phyloP scores from a whole-genome alignment of 2,329 filamentous ascomycete species.

The Ascocoryne sarcoides region DNA sequence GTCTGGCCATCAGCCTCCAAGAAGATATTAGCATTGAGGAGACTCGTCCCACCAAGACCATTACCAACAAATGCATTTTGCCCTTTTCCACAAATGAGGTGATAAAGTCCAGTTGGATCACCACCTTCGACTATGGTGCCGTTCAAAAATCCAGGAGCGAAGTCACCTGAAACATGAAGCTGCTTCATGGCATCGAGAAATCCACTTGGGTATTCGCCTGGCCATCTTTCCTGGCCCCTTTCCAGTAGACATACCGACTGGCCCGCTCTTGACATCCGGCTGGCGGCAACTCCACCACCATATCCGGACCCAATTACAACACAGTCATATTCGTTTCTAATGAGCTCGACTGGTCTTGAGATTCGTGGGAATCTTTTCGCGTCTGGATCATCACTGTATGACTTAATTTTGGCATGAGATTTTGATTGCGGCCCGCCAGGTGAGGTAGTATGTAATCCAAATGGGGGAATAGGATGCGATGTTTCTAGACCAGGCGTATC shows the following conservation, averaged over 20 bases:
- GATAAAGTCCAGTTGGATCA: constrained; percentile 53
- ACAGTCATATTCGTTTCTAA: constrained; percentile 51
- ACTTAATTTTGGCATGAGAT: constrained; percentile 22
- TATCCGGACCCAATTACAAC: constrained; percentile 63
- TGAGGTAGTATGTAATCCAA: constrained; percentile 14
- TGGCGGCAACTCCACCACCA: constrained; percentile 57
- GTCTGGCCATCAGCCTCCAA: constrained; percentile 48
- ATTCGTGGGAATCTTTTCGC: constrained; percentile 40
- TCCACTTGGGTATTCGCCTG: constrained; percentile 51
- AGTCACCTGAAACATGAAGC: constrained; percentile 47
- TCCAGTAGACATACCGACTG: constrained; percentile 57
- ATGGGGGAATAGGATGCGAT: constrained; percentile 18
- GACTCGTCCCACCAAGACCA: constrained; percentile 54
- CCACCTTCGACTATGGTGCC: constrained; percentile 38
- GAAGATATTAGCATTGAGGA: constrained; percentile 62
- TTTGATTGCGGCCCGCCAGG: constrained; percentile 20
- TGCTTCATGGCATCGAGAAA: constrained; percentile 40
- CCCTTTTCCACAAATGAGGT: constrained; percentile 52
- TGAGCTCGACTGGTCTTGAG: constrained; percentile 47
- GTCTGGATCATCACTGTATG: constrained; percentile 25
- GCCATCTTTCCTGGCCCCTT: constrained; percentile 55
- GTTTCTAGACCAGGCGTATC: constrained; percentile 1
- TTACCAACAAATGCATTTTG: constrained; percentile 44
- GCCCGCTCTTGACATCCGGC: constrained; percentile 51
- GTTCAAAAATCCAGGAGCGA: constrained; percentile 36